Evolutionary conservation across 139 green algal species (phyloP).

Genomic region (Desmodesmus armatus): DNA sequence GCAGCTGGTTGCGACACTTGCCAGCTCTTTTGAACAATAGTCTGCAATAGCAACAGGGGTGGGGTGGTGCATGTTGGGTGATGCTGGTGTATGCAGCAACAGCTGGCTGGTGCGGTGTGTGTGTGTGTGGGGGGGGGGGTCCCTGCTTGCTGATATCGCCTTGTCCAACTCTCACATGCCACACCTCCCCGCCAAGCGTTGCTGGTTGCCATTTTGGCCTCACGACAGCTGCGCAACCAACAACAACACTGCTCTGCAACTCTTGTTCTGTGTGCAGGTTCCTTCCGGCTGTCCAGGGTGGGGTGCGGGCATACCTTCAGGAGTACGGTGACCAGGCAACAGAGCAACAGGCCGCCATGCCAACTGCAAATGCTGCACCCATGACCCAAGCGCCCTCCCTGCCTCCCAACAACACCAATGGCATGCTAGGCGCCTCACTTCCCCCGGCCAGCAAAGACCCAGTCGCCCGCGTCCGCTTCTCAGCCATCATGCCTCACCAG

Average conservation of each 20-base stretch:
- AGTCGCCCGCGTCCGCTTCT: too few relatives aligned
- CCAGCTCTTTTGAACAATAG: not conserved
- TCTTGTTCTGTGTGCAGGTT: not conserved
- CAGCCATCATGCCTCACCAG: too few relatives aligned
- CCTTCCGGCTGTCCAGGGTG: not conserved
- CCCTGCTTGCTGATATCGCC: not conserved
- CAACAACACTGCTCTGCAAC: too few relatives aligned
- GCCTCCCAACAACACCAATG: not conserved
- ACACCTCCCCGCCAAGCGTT: too few relatives aligned
- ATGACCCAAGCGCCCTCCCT: not conserved
- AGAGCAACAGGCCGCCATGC: not conserved
- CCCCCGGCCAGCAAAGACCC: too few relatives aligned
- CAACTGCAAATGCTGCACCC: not conserved
- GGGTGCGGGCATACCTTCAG: not conserved
- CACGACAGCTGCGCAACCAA: too few relatives aligned
- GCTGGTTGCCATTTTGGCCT: too few relatives aligned
- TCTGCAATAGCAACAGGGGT: too few relatives aligned
- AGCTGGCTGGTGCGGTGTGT: not conserved
- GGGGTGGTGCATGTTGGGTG: too few relatives aligned
- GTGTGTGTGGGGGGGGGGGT: too few relatives aligned
- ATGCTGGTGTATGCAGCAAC: not conserved
- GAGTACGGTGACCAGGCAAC: not conserved
- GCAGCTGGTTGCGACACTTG: not conserved
- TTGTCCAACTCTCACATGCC: too few relatives aligned
- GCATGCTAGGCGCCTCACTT: not conserved